Conservation (phyloP, 176 grass and related monocot genomes). For the Oryza nivara region DNA sequence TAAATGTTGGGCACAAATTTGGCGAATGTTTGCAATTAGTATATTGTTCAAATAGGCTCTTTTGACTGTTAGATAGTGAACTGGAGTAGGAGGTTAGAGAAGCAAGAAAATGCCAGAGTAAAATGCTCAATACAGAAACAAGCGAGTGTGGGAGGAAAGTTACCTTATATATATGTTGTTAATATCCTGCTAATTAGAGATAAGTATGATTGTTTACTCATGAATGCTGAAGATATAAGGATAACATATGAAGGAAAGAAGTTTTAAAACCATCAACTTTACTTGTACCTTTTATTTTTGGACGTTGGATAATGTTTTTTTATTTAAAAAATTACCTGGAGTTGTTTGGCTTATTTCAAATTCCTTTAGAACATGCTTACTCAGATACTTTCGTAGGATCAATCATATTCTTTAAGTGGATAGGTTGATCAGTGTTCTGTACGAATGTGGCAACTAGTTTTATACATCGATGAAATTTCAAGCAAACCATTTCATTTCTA, state of each 20-base stretch:
- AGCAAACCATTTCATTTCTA: conserved; percentile 2
- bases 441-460: neutral
- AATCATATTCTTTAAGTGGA: neutral
- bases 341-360: conserved; percentile 15
- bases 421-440: neutral
- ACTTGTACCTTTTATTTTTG: neutral
- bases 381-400: neutral
- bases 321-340: neutral
- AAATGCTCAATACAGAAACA: neutral
- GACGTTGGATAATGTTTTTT: conserved; percentile 3
- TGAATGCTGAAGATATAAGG: neutral
- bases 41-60: neutral
- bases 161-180: neutral
- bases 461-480: neutral
- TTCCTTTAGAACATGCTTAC: neutral
- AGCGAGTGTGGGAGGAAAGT: neutral
- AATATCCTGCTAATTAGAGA: neutral
- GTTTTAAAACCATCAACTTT: neutral
- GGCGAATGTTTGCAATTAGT: neutral
- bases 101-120: neutral
- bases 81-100: neutral
- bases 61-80: neutral
- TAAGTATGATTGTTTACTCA: neutral
- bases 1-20: neutral
- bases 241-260: neutral